Evolutionary conservation across 371 early-diverging fungal species (phyloP).

Genomic region (Mucor plumbeus): DNA sequence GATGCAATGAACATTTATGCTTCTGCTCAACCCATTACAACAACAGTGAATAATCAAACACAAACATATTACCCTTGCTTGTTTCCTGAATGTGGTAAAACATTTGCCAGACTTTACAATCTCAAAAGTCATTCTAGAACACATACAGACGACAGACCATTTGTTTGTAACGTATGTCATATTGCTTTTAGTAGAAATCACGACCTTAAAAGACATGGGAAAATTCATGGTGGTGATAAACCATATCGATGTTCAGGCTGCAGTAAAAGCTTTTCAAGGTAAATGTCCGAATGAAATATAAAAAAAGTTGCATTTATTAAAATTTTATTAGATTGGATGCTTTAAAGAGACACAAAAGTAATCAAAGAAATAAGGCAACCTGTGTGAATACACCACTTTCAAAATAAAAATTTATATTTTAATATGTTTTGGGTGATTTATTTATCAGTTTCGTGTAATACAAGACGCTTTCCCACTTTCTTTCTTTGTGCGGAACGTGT

Average conservation of each 20-base stretch:
- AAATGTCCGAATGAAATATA: slow-evolving; percentile 7
- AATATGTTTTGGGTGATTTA: slow-evolving; percentile 4
- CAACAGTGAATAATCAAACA: slow-evolving; percentile 52
- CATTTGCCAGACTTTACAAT: slow-evolving; percentile 79
- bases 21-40: slow-evolving; percentile 54
- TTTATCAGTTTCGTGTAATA: slow-evolving; percentile 38
- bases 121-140: slow-evolving; percentile 82
- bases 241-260: slow-evolving; percentile 85
- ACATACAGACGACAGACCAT: slow-evolving; percentile 82
- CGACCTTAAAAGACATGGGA: slow-evolving; percentile 85
- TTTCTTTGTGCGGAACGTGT: slow-evolving; percentile 20
- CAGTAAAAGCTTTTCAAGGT: slow-evolving; percentile 75
- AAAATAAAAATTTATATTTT: slow-evolving; percentile 1
- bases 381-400: slow-evolving; percentile 17
- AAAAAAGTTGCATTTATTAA: not conserved
- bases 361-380: slow-evolving; percentile 44
- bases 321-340: slow-evolving; percentile 49
- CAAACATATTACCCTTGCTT: slow-evolving; percentile 66
- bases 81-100: slow-evolving; percentile 73
- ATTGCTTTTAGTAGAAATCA: slow-evolving; percentile 86
- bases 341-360: slow-evolving; percentile 55
- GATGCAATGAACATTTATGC: slow-evolving; percentile 58
- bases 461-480: slow-evolving; percentile 45
- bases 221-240: slow-evolving; percentile 84
- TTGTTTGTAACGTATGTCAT: slow-evolving; percentile 73